A percentile compares a stretch with the other conserved stretches of the same genome.
Conservation (phyloP, 2,329 filamentous ascomycete species). For the Aspergillus sclerotialis region DNA sequence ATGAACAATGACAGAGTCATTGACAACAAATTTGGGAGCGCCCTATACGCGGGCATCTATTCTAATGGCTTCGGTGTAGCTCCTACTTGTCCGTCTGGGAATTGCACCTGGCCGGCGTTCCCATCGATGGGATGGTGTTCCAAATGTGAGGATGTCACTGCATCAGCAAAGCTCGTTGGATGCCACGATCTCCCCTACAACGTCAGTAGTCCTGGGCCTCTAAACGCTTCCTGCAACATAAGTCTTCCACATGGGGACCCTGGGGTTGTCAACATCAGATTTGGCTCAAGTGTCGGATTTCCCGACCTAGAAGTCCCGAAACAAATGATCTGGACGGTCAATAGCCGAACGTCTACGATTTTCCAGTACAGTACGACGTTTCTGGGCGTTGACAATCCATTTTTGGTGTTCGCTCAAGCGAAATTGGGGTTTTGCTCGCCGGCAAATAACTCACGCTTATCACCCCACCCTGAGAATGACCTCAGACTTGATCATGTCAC, state of each 20-base stretch:
- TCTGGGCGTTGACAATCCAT: no score
- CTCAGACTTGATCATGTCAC: background rate
- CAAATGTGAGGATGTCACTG: conserved; percentile 1
- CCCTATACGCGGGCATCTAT: background rate
- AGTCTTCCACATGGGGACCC: background rate
- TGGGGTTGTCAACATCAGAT: no score
- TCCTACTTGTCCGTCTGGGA: conserved; percentile 2
- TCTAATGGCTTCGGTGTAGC: background rate
- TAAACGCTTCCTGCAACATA: background rate
- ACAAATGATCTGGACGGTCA: no score
- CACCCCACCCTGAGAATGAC: background rate
- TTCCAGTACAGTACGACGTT: no score
- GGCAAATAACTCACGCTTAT: background rate
- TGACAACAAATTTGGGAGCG: background rate
- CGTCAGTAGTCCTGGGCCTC: background rate
- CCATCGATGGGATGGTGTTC: background rate
- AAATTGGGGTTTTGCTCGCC: background rate
- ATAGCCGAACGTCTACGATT: no score
- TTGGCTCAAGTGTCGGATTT: no score
- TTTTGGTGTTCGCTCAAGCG: background rate
- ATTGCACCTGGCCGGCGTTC: conserved; percentile 3
- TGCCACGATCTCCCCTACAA: background rate
- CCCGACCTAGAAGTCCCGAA: no score
- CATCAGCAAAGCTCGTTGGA: background rate
- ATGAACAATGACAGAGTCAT: no score